Percentiles rank a stretch among this genome's conserved stretches.
phyloP scores from a whole-genome alignment of 441 rosid species.

The Viola pubescens region DNA sequence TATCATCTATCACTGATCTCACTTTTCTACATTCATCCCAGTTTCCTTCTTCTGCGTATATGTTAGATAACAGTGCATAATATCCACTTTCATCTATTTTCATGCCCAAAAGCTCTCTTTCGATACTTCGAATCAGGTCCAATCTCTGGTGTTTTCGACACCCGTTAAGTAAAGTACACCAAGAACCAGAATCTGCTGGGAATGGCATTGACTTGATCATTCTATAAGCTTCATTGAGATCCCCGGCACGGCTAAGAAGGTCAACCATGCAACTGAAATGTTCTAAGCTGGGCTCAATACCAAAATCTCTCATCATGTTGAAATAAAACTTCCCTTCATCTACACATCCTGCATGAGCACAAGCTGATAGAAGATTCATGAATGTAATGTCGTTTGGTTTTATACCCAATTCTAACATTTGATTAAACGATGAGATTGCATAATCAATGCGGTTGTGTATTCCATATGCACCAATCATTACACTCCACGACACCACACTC shows the following conservation, averaged over 20 bases:
- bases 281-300: constrained; percentile 53
- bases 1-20: constrained; percentile 45
- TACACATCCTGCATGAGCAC: constrained; percentile 70
- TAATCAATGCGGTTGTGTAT: constrained; percentile 51
- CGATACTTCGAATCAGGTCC: constrained; percentile 49
- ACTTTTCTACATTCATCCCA: constrained; percentile 52
- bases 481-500: constrained; percentile 80
- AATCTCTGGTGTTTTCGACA: constrained; percentile 64
- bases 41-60: constrained; percentile 63
- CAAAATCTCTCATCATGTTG: constrained; percentile 44
- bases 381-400: constrained; percentile 69
- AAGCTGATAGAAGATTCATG: constrained; percentile 73
- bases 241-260: constrained; percentile 72
- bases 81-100: constrained; percentile 59
- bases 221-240: constrained; percentile 50
- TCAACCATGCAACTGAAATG: constrained; percentile 75
- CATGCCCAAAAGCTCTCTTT: constrained; percentile 31
- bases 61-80: constrained; percentile 55
- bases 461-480: constrained; percentile 72
- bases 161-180: constrained; percentile 71
- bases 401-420: constrained; percentile 52
- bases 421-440: constrained; percentile 45
- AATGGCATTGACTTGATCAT: constrained; percentile 55
- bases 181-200: constrained; percentile 50
- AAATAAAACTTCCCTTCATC: constrained; percentile 57